Evolutionary conservation across 176 grass and related monocot species (phyloP).

Genomic region (Avena eriantha): DNA sequence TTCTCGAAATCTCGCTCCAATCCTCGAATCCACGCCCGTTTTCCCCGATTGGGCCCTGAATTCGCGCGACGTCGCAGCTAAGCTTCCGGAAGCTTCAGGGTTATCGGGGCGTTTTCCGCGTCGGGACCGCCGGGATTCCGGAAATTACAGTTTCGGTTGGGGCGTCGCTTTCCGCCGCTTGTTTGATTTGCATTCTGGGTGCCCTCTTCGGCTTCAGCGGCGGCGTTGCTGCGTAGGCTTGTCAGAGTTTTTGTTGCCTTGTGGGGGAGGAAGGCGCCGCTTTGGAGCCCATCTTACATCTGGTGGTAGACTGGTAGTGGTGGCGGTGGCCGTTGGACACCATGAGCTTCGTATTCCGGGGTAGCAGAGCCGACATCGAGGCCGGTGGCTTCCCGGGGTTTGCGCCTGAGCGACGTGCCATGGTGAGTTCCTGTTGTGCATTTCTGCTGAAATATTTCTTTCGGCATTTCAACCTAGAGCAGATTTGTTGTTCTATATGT

Average conservation of each 20-base stretch:
- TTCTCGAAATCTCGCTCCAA: conserved; percentile 1
- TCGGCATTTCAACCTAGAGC: conserved; percentile 2
- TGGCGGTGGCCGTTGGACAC: conserved; percentile 25
- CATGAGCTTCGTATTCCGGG: conserved; percentile 95
- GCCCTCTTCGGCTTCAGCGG: conserved; percentile 2
- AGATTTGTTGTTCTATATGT: conserved; percentile 12
- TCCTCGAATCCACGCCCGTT: background rate
- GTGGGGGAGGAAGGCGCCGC: conserved; percentile 26
- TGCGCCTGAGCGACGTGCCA: conserved; percentile 64
- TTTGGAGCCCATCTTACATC: conserved; percentile 36
- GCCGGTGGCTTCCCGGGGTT: conserved; percentile 70
- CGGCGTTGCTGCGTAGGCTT: background rate
- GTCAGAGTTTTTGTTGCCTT: conserved; percentile 32
- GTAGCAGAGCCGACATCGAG: conserved; percentile 74
- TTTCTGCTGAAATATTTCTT: conserved; percentile 31
- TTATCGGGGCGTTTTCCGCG: conserved; percentile 31
- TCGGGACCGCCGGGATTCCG: conserved; percentile 38
- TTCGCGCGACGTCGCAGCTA: conserved; percentile 19
- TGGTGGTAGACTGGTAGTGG: background rate
- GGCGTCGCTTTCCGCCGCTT: conserved; percentile 55
- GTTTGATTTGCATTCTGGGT: conserved; percentile 34
- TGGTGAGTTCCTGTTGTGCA: conserved; percentile 51
- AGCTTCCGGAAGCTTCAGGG: conserved; percentile 48
- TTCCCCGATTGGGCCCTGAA: conserved; percentile 20
- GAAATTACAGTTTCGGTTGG: conserved; percentile 59